Base-by-base conservation (phyloP, 2,329 filamentous ascomycete species). In the Diaporthe humulicola region DNA sequence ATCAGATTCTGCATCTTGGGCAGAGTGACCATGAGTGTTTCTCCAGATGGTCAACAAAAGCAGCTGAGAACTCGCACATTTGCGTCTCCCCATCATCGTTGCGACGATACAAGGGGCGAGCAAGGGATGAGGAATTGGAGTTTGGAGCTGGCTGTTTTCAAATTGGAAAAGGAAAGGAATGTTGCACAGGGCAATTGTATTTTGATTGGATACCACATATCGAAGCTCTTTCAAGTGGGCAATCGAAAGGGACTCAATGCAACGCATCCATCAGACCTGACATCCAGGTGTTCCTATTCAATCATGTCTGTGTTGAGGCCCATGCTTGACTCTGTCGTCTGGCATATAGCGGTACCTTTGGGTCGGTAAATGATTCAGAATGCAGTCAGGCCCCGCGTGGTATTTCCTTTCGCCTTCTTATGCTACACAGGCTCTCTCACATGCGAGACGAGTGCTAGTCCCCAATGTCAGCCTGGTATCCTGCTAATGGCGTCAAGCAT, bases 61-160 rank as follows among this genome's bases (percentile, higher is more conserved):
- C 19, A 6, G 33, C n/a, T 22, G 56, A 22, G 9, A n/a, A 25
- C 17, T 7, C 22, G 40, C 42, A 64, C n/a, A 12, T 12, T 40
- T 25, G 22, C 15, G 57, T 33, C 7, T 33, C 48, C 10, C 17
- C 25, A 48, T 4, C 25, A 33, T 48, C 19, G 9, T 30, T 10
- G 19, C 19, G 25, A 64, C 3, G 38, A 22, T 64, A 14, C 17
- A 30, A 48, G 60, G 40, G 28, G 33, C 8, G 38, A 30, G 40
- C 17, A 30, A 48, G 60, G 40, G 28, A 45, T 15, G 38, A 30
- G 40, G 28, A 48, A 14, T 40, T 48, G 40, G 60, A 64, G 60
- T 64, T 33, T 64, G 60, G 40, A 64, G 60, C n/a, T 19, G 28
- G 28, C 4, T 64, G 58, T 64, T 64, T 45, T 30, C n/a, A 64